Percentiles rank a stretch among this genome's conserved stretches.
phyloP scores from a whole-genome alignment of 805 yeast genomes.

The Candida easanensis region DNA sequence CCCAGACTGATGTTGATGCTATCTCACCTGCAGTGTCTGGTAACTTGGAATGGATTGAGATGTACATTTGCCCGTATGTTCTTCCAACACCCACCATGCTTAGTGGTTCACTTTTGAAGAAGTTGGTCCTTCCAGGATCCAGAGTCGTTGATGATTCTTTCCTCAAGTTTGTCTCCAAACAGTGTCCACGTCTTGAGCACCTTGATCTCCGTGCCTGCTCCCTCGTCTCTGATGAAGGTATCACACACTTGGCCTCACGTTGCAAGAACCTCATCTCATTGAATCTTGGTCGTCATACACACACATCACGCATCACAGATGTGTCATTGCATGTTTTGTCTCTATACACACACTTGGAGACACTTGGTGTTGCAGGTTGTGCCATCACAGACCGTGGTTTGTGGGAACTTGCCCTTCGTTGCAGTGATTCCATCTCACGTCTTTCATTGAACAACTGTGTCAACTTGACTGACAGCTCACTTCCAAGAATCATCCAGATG shows the following conservation, averaged over 20 bases:
- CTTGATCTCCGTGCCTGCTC: slow-evolving; percentile 87
- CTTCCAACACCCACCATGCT: slow-evolving; percentile 53
- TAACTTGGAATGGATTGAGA: slow-evolving; percentile 64
- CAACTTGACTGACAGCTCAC: slow-evolving; percentile 51
- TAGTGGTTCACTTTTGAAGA: slow-evolving; percentile 37
- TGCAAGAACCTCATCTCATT: slow-evolving; percentile 58
- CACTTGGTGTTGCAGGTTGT: slow-evolving; percentile 90
- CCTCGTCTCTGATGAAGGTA: slow-evolving; percentile 68
- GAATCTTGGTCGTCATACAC: slow-evolving; percentile 76
- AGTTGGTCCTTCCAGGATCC: slow-evolving; percentile 66
- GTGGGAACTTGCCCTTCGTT: slow-evolving; percentile 70
- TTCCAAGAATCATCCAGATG: slow-evolving; percentile 45
- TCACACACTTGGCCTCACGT: slow-evolving; percentile 59
- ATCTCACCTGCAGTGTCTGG: slow-evolving; percentile 44
- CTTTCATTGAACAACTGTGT: slow-evolving; percentile 75
- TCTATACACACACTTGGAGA: slow-evolving; percentile 47
- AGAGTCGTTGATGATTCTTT: slow-evolving; percentile 58
- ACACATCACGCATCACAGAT: slow-evolving; percentile 69
- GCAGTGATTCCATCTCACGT: slow-evolving; percentile 53
- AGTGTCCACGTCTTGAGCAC: slow-evolving; percentile 56
- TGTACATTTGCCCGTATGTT: slow-evolving; percentile 77
- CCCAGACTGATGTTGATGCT: slow-evolving; percentile 52
- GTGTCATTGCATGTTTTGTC: slow-evolving; percentile 54
- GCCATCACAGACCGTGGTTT: slow-evolving; percentile 69
- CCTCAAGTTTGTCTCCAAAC: slow-evolving; percentile 47